Evolutionary conservation across 176 grass and related monocot genomes (phyloP).

Genomic region (Leersia perrieri): DNA sequence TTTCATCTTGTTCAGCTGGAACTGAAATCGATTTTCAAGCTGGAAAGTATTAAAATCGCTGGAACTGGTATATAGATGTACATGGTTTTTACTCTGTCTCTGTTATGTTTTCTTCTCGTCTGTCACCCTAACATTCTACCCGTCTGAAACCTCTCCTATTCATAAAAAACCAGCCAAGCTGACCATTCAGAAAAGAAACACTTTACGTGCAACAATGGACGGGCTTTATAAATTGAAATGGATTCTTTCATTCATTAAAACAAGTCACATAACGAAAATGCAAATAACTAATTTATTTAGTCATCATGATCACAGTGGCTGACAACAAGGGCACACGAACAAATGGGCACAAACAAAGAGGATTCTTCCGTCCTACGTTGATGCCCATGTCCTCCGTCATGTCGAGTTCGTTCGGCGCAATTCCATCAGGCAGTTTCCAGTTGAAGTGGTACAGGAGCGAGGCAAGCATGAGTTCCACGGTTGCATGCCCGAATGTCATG

Average conservation of each 20-base stretch:
- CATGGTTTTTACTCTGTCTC: not conserved
- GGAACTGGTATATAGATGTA: too few species aligned
- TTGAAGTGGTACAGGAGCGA: conserved; percentile 35
- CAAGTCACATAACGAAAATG: not conserved
- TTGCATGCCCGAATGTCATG: conserved; percentile 3
- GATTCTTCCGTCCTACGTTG: not conserved
- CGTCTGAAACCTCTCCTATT: not conserved
- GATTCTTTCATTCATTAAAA: too few species aligned
- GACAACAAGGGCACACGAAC: not conserved
- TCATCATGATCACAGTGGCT: not conserved
- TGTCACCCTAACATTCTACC: not conserved
- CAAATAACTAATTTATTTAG: not conserved
- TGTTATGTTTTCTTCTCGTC: not conserved
- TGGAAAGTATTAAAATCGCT: too few species aligned
- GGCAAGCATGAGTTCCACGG: conserved; percentile 29
- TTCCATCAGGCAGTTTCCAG: conserved; percentile 16
- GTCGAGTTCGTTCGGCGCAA: conserved; percentile 1
- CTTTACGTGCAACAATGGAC: not conserved
- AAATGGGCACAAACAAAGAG: not conserved
- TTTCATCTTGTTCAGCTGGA: too few species aligned
- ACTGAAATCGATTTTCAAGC: too few species aligned
- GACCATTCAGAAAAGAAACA: not conserved
- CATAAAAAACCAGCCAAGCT: not conserved
- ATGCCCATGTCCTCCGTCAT: conserved; percentile 30
- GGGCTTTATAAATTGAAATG: not conserved